These are phyloP conservation scores for Taphrina flavorubra DNA, from an alignment of 1,139 yeast species.

Conservation along the genomic window DNA sequence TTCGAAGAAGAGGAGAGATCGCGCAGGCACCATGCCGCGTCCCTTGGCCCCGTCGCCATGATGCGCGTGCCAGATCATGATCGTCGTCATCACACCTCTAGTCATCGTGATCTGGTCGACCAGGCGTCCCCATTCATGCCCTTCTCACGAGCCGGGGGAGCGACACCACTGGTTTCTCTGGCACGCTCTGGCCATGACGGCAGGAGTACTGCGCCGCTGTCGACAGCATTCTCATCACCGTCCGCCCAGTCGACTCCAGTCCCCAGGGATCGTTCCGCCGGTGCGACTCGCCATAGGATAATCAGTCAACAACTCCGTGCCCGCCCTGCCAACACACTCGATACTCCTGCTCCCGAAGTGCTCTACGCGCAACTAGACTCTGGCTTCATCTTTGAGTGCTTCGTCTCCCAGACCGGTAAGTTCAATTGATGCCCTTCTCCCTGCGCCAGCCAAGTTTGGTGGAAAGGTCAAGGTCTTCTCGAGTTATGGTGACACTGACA, in stretches of 20 bases:
- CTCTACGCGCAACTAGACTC: conserved; percentile 23
- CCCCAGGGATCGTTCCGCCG: not conserved
- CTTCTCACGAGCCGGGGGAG: not conserved
- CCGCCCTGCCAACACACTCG: not conserved
- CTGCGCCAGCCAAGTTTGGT: not conserved
- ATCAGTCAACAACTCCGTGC: not conserved
- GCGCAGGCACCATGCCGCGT: too few relatives aligned
- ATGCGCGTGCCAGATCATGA: not conserved
- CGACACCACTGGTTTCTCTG: not conserved
- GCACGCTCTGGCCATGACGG: not conserved
- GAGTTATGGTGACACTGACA: too few relatives aligned
- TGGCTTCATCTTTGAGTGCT: conserved; percentile 21
- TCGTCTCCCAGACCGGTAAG: conserved; percentile 6
- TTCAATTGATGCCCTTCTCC: not conserved
- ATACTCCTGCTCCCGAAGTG: not conserved
- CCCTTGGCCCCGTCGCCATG: not conserved
- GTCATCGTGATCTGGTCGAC: not conserved
- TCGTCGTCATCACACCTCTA: too few relatives aligned
- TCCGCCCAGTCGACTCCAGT: not conserved
- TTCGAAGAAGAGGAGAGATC: too few relatives aligned
- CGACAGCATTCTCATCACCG: not conserved
- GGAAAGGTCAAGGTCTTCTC: too few relatives aligned
- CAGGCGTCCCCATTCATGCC: not conserved
- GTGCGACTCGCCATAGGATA: too few relatives aligned
- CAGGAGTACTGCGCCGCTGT: not conserved